Base-by-base conservation (phyloP, 192 early-diverging fungal genomes). In the Kappamyces sp. region DNA sequence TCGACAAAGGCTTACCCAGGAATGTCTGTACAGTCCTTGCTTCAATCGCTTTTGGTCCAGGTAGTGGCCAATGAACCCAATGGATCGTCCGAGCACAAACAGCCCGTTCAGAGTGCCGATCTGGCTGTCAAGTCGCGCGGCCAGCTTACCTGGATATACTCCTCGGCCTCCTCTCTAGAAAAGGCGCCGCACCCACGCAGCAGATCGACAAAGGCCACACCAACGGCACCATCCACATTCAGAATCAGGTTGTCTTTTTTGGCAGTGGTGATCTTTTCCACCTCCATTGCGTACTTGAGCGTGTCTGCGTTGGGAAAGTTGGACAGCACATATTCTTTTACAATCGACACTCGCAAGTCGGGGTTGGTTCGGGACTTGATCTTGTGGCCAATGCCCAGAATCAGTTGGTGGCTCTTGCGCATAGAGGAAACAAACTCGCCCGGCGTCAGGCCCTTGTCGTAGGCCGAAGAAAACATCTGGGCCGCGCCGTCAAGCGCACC, bases 321-420 rank as follows among this genome's bases (percentile, higher is more conserved):
- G 47, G 80, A 75, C 68, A 83, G 78, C 55, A 91, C 93, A 67
- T 83, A 98, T 58, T 93, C 85, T 79, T 94, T 96, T 71, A 98
- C 89, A 61, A 98, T 85, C 51, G 86, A 78, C 3, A 98, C 95
- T 45, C 95, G 93, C 70, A 98, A 73, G 67, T 98, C 95, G 2
- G 95, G 95, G 84, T 98, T 98, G 59, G 91, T 95, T 59, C 95
- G 84, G 39, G 91, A 94, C 79, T 98, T 98, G 84, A 98, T 93
- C 83, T 95, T 96, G 89, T 98, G 95, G 15, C 95, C 95, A 59
- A 98, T 98, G 61, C 95, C 95, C 54, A 92, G 78, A 71, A 98
- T 98, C 61, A 98, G 80, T 80, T 96, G 91, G 88, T 96, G 90
- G 65, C 86, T 84, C 75, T 91, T 90, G 52, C 95, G 86, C 90